phyloP scores from a whole-genome alignment of 2,329 filamentous ascomycete genomes.

The Triangularia verruculosa region DNA sequence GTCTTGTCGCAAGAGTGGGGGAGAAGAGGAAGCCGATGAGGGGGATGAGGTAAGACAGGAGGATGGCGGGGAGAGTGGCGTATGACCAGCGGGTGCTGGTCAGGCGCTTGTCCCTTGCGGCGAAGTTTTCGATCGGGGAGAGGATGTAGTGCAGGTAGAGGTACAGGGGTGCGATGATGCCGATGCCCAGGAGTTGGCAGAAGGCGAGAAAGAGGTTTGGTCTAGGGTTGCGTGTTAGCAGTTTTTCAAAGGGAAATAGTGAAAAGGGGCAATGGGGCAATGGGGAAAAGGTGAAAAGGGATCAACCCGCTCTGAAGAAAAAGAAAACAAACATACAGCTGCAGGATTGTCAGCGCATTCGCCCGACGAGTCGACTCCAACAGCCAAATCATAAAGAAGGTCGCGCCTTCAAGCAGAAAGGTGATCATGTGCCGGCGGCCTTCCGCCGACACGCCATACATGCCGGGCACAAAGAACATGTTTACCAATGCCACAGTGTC shows the following conservation, averaged over 20 bases:
- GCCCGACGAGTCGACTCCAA: constrained; percentile 21
- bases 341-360: constrained; percentile 17
- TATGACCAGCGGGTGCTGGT: constrained; percentile 10
- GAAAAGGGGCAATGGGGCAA: neutral
- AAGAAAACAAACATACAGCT: constrained; percentile 11
- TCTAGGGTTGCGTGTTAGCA: constrained; percentile 1
- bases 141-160: constrained; percentile 22
- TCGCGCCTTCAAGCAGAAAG: constrained; percentile 19
- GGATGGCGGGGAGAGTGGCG: constrained; percentile 16
- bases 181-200: constrained; percentile 21
- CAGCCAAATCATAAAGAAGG: constrained; percentile 19
- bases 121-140: constrained; percentile 21
- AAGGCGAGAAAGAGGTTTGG: constrained; percentile 17
- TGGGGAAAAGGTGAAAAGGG: neutral
- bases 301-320: no score
- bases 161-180: constrained; percentile 17
- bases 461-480: constrained; percentile 20
- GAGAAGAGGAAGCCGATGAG: constrained; percentile 8
- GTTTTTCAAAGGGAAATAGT: neutral
- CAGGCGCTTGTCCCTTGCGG: constrained; percentile 20
- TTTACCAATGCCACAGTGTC: constrained; percentile 15
- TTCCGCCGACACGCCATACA: constrained; percentile 13
- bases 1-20: constrained; percentile 8
- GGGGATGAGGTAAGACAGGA: constrained; percentile 16
- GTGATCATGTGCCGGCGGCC: constrained; percentile 15